A percentile compares a stretch with the other conserved stretches of the same genome.
Conservation (phyloP, 2,329 filamentous ascomycete genomes). For the Myriosclerotinia scirpicola region DNA sequence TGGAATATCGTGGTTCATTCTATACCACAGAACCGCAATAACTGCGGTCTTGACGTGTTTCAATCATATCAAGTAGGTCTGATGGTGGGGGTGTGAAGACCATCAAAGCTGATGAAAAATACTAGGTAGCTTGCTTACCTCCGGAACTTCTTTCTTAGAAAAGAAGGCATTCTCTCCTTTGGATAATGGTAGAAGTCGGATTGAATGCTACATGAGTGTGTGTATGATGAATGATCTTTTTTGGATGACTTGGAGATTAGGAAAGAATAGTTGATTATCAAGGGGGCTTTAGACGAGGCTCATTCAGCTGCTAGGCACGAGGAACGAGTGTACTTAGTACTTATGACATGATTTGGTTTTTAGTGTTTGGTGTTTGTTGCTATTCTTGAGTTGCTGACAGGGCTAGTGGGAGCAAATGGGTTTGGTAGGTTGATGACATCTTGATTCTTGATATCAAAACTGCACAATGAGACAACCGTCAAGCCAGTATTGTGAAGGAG, state of each 20-base stretch:
- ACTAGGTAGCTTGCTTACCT: slow-evolving; percentile 8
- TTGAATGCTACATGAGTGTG: background rate
- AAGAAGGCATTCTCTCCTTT: slow-evolving; percentile 17
- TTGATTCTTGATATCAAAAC: too few species aligned
- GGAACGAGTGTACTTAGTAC: background rate
- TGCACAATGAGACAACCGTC: too few species aligned
- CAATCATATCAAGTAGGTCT: slow-evolving; percentile 1
- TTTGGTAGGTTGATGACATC: too few species aligned
- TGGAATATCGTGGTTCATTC: background rate
- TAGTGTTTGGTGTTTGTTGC: background rate
- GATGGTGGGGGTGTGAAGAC: background rate
- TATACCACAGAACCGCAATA: background rate
- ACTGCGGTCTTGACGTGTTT: slow-evolving; percentile 2
- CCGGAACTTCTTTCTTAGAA: slow-evolving; percentile 16
- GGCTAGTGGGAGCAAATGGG: too few species aligned
- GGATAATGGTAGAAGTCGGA: background rate
- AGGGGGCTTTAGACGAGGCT: slow-evolving; percentile 18
- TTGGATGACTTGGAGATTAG: background rate
- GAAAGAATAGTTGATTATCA: background rate
- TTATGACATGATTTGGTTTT: too few species aligned
- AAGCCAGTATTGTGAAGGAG: too few species aligned
- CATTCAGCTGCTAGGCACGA: background rate
- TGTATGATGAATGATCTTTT: background rate
- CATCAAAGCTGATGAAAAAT: background rate
- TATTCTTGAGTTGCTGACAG: slow-evolving; percentile 17